These are phyloP conservation scores for Oryza coarctata DNA, from an alignment of 176 grass and related monocot species.

Conservation along the genomic window DNA sequence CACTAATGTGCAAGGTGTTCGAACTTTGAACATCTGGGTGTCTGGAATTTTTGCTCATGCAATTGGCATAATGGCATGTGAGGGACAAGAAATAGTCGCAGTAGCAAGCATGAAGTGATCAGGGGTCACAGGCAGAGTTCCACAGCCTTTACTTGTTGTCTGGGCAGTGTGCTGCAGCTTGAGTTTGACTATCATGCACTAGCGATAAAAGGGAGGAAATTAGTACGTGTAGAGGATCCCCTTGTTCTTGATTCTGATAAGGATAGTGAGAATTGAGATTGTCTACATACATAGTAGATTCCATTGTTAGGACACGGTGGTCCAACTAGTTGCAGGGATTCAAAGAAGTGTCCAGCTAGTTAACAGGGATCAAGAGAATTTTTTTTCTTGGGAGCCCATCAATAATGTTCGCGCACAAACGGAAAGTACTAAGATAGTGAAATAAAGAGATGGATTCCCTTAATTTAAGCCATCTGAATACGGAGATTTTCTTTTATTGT, in stretches of 20 bases:
- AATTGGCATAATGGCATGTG: neutral
- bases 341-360: neutral
- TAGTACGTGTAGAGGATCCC: neutral
- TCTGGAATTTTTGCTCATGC: neutral
- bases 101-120: neutral
- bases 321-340: neutral
- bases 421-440: neutral
- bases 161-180: neutral
- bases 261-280: conserved; percentile 9
- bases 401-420: neutral
- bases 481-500: neutral
- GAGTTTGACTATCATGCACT: conserved; percentile 27
- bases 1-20: neutral
- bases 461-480: neutral
- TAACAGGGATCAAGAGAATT: neutral
- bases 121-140: conserved; percentile 2
- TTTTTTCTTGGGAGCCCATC: neutral
- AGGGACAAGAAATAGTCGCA: neutral
- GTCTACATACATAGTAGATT: conserved; percentile 10
- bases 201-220: neutral
- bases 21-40: neutral
- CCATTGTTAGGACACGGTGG: neutral
- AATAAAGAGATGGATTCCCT: neutral
- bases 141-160: neutral
- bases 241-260: neutral